These are phyloP conservation scores for Gracilaria caudata DNA, from an alignment of 23 red algal species.

Conservation along the genomic window DNA sequence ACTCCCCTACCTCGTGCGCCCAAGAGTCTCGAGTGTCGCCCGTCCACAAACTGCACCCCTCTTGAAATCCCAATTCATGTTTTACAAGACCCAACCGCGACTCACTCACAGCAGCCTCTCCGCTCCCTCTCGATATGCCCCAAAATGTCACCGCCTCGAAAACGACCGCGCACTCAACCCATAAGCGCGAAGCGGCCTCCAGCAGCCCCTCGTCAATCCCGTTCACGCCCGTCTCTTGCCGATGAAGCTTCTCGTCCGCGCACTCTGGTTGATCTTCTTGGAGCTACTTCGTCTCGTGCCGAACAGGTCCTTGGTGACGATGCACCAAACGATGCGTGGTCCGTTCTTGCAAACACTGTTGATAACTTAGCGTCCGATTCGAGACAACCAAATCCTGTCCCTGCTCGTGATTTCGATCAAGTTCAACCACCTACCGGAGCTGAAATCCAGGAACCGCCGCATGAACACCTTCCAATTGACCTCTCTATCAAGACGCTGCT, in stretches of 20 bases:
- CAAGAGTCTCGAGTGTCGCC: constrained; percentile 1
- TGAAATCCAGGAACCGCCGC: not conserved
- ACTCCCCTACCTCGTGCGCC: too few species aligned
- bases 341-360: constrained; percentile 46
- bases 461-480: constrained; percentile 29
- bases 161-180: constrained; percentile 59
- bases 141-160: constrained; percentile 35
- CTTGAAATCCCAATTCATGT: not conserved
- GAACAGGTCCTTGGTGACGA: constrained; percentile 50
- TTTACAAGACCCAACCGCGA: not conserved
- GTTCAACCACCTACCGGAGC: not conserved
- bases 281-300: constrained; percentile 37
- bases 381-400: constrained; percentile 3
- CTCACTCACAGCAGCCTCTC: not conserved
- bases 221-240: constrained; percentile 4
- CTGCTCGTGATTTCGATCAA: not conserved
- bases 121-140: not conserved
- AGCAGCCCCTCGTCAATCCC: constrained; percentile 1
- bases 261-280: constrained; percentile 46
- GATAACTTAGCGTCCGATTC: constrained; percentile 35
- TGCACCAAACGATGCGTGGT: constrained; percentile 57
- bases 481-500: constrained; percentile 41
- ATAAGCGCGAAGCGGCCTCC: constrained; percentile 26
- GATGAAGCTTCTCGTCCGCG: constrained; percentile 29
- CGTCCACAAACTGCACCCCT: not conserved